Base-by-base conservation (phyloP, 495 filamentous ascomycete genomes). In the Bryoglossum gracile region DNA sequence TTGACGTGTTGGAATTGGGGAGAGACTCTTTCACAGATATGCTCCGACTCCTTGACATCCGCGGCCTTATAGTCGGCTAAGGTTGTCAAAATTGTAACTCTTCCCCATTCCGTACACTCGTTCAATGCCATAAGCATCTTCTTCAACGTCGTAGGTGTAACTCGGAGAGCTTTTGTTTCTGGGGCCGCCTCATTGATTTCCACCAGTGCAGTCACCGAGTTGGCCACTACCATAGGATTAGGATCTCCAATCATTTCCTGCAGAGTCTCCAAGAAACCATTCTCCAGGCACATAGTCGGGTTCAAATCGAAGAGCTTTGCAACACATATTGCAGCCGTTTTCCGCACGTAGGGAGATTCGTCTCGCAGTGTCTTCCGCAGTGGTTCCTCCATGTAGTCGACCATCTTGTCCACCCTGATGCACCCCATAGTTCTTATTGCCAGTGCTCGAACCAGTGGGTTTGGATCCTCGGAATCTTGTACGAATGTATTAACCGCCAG, bases 391-490 rank as follows among this genome's bases (percentile, higher is more conserved):
- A 97, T 96, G 65, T 99, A 99, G 61, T 99, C 94, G 53, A 97
- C 87, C 84, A 99, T 99, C 69, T 99, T 99, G 53, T 97, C 92
- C 51, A 99, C 92, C 34, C 92, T 77, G 51, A 99, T 96, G 65
- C 92, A 97, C 21, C 92, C 92, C 92, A 99, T 99, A n/a, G 92
- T 99, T 33, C 92, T 78, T 62, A 99, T 94, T 36, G 92, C 92
- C 11, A 99, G 74, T 14, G 92, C 92, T 65, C 94, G 76, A 55
- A 99, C 88, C 4, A 99, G 75, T 2, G 92, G 92, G 63, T 99
- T 99, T 43, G 92, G 92, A 65, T 99, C 92, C 77, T 99, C 92
- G 8, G 92, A 89, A 61, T 99, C 92, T 76, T 99, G 92, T 16
- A 97, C 91, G 57, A 99, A 99, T 19, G 92, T 99, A 65, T 99